These are phyloP conservation scores for Scheffersomyces coipomensis DNA, from an alignment of 805 yeast genomes.

Conservation along the genomic window DNA sequence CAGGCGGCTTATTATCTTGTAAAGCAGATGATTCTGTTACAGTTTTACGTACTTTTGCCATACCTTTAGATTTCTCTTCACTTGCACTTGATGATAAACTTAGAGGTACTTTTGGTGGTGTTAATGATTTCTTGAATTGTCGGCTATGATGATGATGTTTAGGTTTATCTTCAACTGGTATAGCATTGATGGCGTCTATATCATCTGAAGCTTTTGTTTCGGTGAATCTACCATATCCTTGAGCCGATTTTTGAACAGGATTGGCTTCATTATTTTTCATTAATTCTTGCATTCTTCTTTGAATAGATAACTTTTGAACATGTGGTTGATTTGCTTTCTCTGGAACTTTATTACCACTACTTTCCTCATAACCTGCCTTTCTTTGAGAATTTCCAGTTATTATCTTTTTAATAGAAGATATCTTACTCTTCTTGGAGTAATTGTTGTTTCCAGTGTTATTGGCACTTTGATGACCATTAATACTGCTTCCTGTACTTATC, in stretches of 20 bases:
- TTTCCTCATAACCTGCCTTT: constrained; percentile 8
- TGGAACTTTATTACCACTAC: not conserved
- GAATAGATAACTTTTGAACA: constrained; percentile 39
- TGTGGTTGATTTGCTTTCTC: not conserved
- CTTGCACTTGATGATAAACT: constrained; percentile 19
- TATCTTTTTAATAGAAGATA: constrained; percentile 27
- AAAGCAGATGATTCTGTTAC: not conserved
- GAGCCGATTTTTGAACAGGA: constrained; percentile 60
- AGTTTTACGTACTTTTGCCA: not conserved
- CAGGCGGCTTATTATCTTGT: not conserved
- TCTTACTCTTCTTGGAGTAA: constrained; percentile 22
- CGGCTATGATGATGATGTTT: not conserved
- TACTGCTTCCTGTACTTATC: constrained; percentile 39
- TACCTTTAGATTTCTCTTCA: not conserved
- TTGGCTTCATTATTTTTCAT: constrained; percentile 39
- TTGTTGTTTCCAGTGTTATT: constrained; percentile 17
- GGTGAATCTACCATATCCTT: constrained; percentile 80
- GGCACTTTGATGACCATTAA: constrained; percentile 10
- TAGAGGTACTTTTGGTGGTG: constrained; percentile 38
- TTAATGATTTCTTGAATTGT: constrained; percentile 4
- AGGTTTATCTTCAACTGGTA: constrained; percentile 2
- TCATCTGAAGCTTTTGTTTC: constrained; percentile 38
- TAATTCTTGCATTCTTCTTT: constrained; percentile 52
- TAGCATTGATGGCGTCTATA: constrained; percentile 27
- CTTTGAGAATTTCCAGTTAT: constrained; percentile 23